Base-by-base conservation (phyloP, 106 monocot species). In the Dioscorea alata region DNA sequence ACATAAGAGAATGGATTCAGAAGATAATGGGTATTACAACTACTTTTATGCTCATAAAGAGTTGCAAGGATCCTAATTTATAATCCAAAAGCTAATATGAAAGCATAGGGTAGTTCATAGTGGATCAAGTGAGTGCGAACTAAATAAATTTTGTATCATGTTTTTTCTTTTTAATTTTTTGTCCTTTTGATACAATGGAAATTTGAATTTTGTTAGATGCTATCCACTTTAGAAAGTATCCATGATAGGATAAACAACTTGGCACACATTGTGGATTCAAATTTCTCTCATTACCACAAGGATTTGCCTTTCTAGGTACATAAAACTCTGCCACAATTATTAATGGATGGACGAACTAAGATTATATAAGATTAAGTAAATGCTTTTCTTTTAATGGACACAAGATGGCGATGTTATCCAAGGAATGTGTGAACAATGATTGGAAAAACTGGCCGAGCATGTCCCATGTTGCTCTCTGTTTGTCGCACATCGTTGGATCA, bases 111-210 rank as follows among this genome's bases (percentile, higher is more conserved):
- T 34, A 34, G 34, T 34, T 7, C 34, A 34, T 34, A 3, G 7
- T 4, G 34, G 4, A 3, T 4, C n/a, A n/a, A 54, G 73, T 73
- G 57, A 73, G 73, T 65, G 19, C 64, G 13, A 19, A 23, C 50
- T 8, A 18, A 12, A 5, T 49, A 61, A 15, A 4, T 24, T 22
- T 51, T 21, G 4, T 60, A 4, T 13, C 49, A 0, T 12, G 0
- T 21, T 4, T 28, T 24, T 61, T 61, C 12, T n/a, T n/a, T n/a
- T n/a, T n/a, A n/a, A n/a, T n/a, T 61, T 10, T 61, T 13, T 2
- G 14, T 61, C 61, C 23, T 61, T 13, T 9, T 61, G 23, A 61
- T 25, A 34, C 31, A 12, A 61, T 25, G 25, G 25, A 6, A 60
- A 48, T 48, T 5, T n/a, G n/a, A 42, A 42, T 32, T 48, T 34